Conservation (phyloP, 305 asterid genomes). For the Striga hermonthica region DNA sequence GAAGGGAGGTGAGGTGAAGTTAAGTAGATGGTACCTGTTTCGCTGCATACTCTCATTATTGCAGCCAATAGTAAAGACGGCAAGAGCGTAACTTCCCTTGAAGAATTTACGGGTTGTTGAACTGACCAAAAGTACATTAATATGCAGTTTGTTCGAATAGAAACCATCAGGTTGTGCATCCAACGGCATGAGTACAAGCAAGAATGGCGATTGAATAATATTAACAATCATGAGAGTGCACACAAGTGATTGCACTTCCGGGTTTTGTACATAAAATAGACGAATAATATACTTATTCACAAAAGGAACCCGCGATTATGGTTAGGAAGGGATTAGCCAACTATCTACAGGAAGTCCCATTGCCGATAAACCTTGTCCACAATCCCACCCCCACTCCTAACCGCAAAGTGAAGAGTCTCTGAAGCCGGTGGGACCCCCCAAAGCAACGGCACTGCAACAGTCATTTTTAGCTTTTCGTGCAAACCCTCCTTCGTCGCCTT, state of each 20-base stretch:
- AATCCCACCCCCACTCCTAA: constrained; percentile 84
- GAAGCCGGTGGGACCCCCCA: constrained; percentile 99
- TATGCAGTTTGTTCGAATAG: too few relatives aligned
- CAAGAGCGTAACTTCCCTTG: too few relatives aligned
- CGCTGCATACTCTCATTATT: too few relatives aligned
- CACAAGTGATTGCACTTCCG: constrained; percentile 23
- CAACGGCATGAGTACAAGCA: too few relatives aligned
- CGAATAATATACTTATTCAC: constrained; percentile 36
- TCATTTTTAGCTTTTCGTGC: constrained; percentile 89
- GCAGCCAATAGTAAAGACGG: too few relatives aligned
- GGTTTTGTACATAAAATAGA: constrained; percentile 26
- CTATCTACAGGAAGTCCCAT: constrained; percentile 77
- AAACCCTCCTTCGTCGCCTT: constrained; percentile 67
- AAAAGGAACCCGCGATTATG: constrained; percentile 38
- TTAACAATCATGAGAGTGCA: constrained; percentile 32
- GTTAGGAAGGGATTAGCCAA: constrained; percentile 31
- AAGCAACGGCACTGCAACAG: constrained; percentile 83
- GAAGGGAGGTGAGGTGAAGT: too few relatives aligned
- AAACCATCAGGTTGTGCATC: too few relatives aligned
- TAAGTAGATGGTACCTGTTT: too few relatives aligned
- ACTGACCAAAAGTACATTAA: too few relatives aligned
- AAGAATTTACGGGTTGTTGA: too few relatives aligned
- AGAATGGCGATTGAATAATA: constrained; percentile 16
- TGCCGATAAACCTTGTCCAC: constrained; percentile 94
- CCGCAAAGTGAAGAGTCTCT: constrained; percentile 76